Evolutionary conservation across 176 grass and related monocot genomes (phyloP), one percentile per base, ranked within the genome.

Genomic region (Echinochloa phyllopogon): DNA sequence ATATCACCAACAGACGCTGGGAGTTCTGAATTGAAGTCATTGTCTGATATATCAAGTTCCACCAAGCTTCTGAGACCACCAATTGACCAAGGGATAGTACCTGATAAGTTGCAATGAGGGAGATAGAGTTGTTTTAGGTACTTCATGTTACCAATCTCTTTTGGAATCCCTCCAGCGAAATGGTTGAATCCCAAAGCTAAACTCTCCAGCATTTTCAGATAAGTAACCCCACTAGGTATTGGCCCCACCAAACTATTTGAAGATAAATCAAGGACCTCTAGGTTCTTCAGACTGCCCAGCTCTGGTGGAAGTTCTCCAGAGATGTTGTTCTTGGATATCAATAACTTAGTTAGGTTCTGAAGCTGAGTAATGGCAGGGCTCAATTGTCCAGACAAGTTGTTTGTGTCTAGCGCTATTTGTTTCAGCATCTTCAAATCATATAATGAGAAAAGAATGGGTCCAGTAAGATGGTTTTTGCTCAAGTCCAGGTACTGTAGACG

Each of bases 111-210:
- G 78, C 85, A 94, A 42, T 50, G 53, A 38, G 69, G 45, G 62
- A 93, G 50, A 52, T 27, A 74, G 41, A 97, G 82, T 65, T 86
- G 47, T 79, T 88, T 67, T 56, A 98, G 79, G 65, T 67, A 59
- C 78, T 86, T 87, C 82, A 98, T 65, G 36, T 90, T 88, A 82
- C 88, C 92, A 40, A 98, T 81, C 36, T 98, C 95, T 27, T 72
- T 52, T 33, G 92, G 90, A 75, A 98, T 92, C 70, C 69, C 83
- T 40, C 92, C 90, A 38, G 79, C 88, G 42, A 97, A 94, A 56
- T 62, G 59, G 55, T 94, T 94, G 5, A 18, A 41, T 20, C 84
- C 78, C 52, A 94, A 56, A 80, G 61, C 85, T 73, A 97, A 88
- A 3, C 27, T 36, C 66, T 93, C 75, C 9, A 97, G 55, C 9